phyloP scores from a whole-genome alignment of 768 basidiomycete species.

The Dictyophora rubrovolvata region DNA sequence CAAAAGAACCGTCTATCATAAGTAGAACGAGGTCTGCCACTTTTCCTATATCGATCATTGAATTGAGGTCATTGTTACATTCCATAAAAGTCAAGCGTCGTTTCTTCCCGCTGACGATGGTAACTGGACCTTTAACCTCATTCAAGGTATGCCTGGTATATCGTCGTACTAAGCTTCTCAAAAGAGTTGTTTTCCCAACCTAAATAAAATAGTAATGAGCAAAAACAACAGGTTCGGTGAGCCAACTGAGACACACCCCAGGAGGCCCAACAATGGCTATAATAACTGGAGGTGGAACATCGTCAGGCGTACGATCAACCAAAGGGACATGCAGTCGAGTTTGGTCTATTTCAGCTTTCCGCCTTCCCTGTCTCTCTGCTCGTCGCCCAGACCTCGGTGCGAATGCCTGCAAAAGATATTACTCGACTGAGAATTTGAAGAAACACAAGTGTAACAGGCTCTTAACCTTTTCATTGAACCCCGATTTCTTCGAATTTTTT shows the following conservation, averaged over 20 bases:
- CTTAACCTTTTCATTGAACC: constrained; percentile 83
- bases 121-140: constrained; percentile 88
- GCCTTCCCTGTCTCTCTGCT: constrained; percentile 80
- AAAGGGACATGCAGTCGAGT: constrained; percentile 92
- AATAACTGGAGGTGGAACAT: constrained; percentile 85
- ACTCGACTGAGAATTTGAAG: neutral
- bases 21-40: constrained; percentile 92
- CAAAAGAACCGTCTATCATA: constrained; percentile 97
- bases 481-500: constrained; percentile 62
- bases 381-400: constrained; percentile 83
- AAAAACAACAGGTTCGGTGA: neutral
- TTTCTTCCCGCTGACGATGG: constrained; percentile 89
- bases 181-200: constrained; percentile 87
- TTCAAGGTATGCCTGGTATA: constrained; percentile 90
- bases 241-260: constrained; percentile 38
- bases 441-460: neutral
- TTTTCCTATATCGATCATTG: constrained; percentile 98
- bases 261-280: constrained; percentile 94
- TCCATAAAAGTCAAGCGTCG: constrained; percentile 92
- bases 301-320: constrained; percentile 87
- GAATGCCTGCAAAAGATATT: constrained; percentile 54
- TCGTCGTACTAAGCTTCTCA: constrained; percentile 82
- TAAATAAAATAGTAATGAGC: constrained; percentile 8
- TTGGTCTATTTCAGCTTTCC: constrained; percentile 90
- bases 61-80: constrained; percentile 94